phyloP scores from a whole-genome alignment of 1,139 yeast genomes.

The Saccharomyces uvarum region DNA sequence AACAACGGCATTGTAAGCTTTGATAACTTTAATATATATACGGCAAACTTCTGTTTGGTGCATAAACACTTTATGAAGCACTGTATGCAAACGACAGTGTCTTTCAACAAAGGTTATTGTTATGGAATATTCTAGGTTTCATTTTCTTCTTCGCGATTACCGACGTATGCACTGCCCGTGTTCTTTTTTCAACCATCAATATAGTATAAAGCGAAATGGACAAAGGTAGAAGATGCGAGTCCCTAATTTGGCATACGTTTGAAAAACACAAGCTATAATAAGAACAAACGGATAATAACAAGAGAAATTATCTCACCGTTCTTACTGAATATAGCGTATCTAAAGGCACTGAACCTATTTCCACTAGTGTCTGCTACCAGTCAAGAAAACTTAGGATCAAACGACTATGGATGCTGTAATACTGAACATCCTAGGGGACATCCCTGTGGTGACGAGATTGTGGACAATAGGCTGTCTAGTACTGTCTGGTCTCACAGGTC shows the following conservation, averaged over 20 bases:
- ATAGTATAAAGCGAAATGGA: not conserved
- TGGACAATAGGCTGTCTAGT: conserved; percentile 27
- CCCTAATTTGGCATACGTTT: not conserved
- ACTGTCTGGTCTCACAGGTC: conserved; percentile 20
- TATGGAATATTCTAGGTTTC: not conserved
- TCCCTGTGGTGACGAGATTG: conserved; percentile 26
- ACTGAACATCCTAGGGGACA: conserved; percentile 22
- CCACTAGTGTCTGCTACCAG: not conserved
- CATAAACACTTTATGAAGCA: too few relatives aligned
- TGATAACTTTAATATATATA: too few relatives aligned
- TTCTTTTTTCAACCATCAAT: not conserved
- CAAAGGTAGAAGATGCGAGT: not conserved
- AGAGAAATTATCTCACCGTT: not conserved
- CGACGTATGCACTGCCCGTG: not conserved
- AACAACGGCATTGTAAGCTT: too few relatives aligned
- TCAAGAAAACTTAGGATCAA: not conserved
- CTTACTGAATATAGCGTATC: not conserved
- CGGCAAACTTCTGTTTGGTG: too few relatives aligned
- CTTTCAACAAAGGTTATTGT: not conserved
- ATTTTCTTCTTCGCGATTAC: not conserved
- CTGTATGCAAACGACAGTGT: too few relatives aligned
- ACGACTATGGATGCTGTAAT: conserved; percentile 24
- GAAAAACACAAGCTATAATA: not conserved
- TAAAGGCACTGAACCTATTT: not conserved
- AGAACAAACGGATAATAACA: not conserved